Evolutionary conservation across 2,329 filamentous ascomycete species (phyloP).

Genomic region (Madurella fahalii): DNA sequence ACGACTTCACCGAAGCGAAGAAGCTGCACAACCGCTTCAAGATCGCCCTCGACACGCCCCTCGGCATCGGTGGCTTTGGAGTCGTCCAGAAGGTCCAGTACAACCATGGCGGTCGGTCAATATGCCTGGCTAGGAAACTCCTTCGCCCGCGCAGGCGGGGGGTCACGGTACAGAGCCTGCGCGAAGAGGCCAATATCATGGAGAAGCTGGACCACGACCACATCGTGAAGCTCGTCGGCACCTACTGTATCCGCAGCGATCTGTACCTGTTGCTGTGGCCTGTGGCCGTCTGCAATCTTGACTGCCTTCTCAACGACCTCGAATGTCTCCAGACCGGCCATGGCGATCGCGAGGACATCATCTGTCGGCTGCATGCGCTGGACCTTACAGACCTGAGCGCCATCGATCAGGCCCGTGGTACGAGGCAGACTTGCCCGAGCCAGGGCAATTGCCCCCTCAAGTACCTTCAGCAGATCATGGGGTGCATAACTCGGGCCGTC

Average conservation of each 20-base stretch:
- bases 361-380: constrained; percentile 36
- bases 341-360: constrained; percentile 39
- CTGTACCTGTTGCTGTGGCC: constrained; percentile 46
- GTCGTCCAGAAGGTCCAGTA: constrained; percentile 42
- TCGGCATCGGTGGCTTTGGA: constrained; percentile 43
- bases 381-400: constrained; percentile 37
- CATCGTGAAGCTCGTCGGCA: constrained; percentile 45
- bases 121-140: constrained; percentile 44
- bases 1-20: constrained; percentile 29
- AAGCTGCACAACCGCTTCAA: constrained; percentile 29
- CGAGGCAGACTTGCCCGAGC: constrained; percentile 17
- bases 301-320: constrained; percentile 40
- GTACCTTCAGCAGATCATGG: constrained; percentile 41
- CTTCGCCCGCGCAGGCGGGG: constrained; percentile 34
- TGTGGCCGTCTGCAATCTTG: constrained; percentile 44
- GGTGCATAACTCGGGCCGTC: constrained; percentile 43
- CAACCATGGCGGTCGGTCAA: constrained; percentile 31
- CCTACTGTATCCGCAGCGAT: constrained; percentile 39
- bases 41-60: constrained; percentile 27
- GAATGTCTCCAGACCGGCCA: constrained; percentile 37
- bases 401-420: constrained; percentile 26
- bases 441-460: constrained; percentile 35
- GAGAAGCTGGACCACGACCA: constrained; percentile 45
- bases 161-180: constrained; percentile 38
- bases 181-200: constrained; percentile 46